Evolutionary conservation across 2,329 filamentous ascomycete genomes (phyloP).

Genomic region (Lecanoromycetidae sp.): DNA sequence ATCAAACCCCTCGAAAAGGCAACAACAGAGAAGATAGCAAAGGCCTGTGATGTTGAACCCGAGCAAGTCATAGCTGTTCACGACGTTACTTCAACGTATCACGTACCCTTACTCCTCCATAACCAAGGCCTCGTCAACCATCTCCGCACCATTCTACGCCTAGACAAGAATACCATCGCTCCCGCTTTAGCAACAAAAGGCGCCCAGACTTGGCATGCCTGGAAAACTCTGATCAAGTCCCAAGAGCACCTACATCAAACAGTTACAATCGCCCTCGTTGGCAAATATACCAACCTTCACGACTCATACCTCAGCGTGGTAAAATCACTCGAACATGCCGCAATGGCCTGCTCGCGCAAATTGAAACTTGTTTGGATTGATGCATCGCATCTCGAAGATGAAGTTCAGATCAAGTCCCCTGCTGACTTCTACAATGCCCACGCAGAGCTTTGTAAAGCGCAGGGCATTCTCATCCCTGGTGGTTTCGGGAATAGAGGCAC

Average conservation of each 20-base stretch:
- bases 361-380: constrained; percentile 77
- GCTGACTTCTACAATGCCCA: constrained; percentile 75
- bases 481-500: constrained; percentile 74
- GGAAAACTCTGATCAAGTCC: constrained; percentile 58
- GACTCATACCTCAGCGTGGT: constrained; percentile 76
- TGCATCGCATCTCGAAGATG: constrained; percentile 63
- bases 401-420: constrained; percentile 50
- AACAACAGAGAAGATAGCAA: constrained; percentile 78
- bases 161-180: constrained; percentile 46
- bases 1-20: constrained; percentile 58
- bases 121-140: constrained; percentile 62
- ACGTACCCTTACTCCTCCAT: constrained; percentile 83
- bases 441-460: constrained; percentile 62
- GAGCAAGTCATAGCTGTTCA: constrained; percentile 79
- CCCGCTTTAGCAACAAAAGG: constrained; percentile 50
- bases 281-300: constrained; percentile 76
- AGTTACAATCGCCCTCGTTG: constrained; percentile 75
- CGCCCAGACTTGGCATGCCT: constrained; percentile 59
- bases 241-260: constrained; percentile 55
- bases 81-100: constrained; percentile 83
- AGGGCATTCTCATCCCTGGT: constrained; percentile 41
- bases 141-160: constrained; percentile 52
- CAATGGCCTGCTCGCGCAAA: constrained; percentile 73
- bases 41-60: constrained; percentile 73
- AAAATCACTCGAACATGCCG: constrained; percentile 81